Evolutionary conservation across 169 alveolate species (phyloP).

Genomic region (Eimeria maxima): DNA sequence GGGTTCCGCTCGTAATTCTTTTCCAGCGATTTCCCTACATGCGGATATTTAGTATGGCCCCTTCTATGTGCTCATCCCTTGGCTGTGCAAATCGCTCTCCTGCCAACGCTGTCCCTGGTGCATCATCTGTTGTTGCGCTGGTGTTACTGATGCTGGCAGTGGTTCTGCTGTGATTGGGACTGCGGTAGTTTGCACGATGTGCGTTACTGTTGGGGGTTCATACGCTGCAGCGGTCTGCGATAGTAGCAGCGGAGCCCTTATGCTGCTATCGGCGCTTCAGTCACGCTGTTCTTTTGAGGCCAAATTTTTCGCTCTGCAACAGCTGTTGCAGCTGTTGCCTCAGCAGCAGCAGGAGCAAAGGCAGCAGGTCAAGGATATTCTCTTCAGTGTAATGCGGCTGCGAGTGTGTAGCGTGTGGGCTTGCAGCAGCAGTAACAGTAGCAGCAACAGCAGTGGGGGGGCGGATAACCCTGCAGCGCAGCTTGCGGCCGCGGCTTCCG

Average conservation of each 20-base stretch:
- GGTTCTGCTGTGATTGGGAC: neutral
- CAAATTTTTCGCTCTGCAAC: constrained; percentile 63
- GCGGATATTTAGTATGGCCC: neutral
- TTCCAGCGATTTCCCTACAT: neutral
- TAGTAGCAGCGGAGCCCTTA: constrained; percentile 48
- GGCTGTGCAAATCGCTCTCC: too few species aligned
- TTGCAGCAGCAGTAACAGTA: constrained; percentile 20
- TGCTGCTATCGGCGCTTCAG: constrained; percentile 67
- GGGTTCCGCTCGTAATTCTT: neutral
- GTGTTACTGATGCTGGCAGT: neutral
- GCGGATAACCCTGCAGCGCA: constrained; percentile 30
- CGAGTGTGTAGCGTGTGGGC: constrained; percentile 35
- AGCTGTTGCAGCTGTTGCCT: constrained; percentile 68
- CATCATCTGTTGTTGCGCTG: neutral
- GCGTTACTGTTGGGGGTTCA: neutral
- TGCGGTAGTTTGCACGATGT: neutral
- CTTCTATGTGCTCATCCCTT: neutral
- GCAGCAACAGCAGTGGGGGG: constrained; percentile 48
- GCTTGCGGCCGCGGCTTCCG: constrained; percentile 73
- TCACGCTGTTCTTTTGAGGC: constrained; percentile 65
- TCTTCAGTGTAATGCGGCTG: constrained; percentile 30
- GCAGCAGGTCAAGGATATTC: neutral
- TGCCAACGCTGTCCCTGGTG: neutral
- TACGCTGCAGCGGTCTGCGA: constrained; percentile 53
- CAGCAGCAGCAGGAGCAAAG: constrained; percentile 29